Base-by-base conservation (phyloP, 805 yeast species). In the Naumovozyma baii region DNA sequence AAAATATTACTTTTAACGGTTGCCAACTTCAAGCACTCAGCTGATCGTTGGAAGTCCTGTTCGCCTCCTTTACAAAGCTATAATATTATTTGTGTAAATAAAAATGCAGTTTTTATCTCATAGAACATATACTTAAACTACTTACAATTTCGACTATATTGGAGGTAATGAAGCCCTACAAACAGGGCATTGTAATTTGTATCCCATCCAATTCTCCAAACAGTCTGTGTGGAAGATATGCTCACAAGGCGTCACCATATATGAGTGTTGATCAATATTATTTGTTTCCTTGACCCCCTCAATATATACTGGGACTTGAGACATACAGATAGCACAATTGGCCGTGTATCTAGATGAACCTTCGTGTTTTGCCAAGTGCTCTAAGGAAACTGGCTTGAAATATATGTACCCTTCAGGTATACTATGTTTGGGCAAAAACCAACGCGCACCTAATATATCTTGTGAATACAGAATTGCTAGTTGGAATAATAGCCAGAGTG, bases 271-370 rank as follows among this genome's bases (percentile, higher is more conserved):
- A 36, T 55, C 61, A 17, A 78, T 78, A 3, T 47, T 48, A 34
- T 58, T 61, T 1, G 64, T 57, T 36, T 53, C 57, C 22, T 54
- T 48, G 3, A 54, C 39, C n/a, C 57, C 62, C 16, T 55, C 56
- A 2, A 57, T 52, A 34, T 54, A 50, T 2, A 59, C 50, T 1
- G 61, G 54, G n/a, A 85, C 73, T 9, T 75, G 74, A 39, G 70
- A 76, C 95, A 88, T 87, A 65, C 96, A 88, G 45, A 88, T 85
- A 5, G 95, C 83, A 67, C 96, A 88, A 48, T 81, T 92, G 8
- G 78, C 71, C 37, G 73, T 64, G 37, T 61, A 57, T 2, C 34
- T 33, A n/a, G 64, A 56, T 39, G 63, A 52, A 46, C 40, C 47
- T 15, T 60, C 61, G 34, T 60, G 62, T 52, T 54, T 61, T 48